Base-by-base conservation (phyloP, 2,329 filamentous ascomycete genomes). In the Alternaria postmessia region DNA sequence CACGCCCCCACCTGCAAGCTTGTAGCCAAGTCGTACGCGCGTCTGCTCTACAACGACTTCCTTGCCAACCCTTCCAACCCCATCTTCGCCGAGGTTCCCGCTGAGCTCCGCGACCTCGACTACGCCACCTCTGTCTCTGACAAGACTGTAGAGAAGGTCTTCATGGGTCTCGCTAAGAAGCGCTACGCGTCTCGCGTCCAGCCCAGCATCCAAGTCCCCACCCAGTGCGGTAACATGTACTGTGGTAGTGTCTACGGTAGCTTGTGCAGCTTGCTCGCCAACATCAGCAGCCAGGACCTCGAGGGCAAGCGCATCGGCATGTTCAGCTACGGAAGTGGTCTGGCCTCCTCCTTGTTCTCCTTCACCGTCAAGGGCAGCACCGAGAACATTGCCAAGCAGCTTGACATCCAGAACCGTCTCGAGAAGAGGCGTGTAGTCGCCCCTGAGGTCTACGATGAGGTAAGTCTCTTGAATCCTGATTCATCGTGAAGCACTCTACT, bases 221-320 rank as follows among this genome's bases (percentile, higher is more conserved):
- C 83, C 65, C 80, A 81, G 78, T 85, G 83, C 77, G 83, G 83
- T 56, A 85, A 85, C 81, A 85, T 85, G 83, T 85, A 85, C 81
- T 83, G 80, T 64, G 83, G 81, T 30, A 83, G 81, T 61, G 82
- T 85, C 54, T 85, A 84, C 76, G 80, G 78, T 59, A 83, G 81
- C 65, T 78, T 85, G 59, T 78, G 79, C 70, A 82, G 81, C 51
- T 71, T 85, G 59, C 64, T 85, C 59, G 68, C 78, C 73, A 84
- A 84, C 69, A 70, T 84, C 42, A 72, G 75, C 67, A 80, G 77
- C 65, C 75, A 79, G 51, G 76, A 79, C 20, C 70, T 83, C n/a
- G 78, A 81, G 67, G 83, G 81, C 74, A 84, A 84, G 80, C 80
- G 82, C 56, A 74, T 85, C 61, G 81, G 78, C 53, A 78, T 85